Evolutionary conservation across 2,329 filamentous ascomycete genomes (phyloP).

Genomic region (Talaromyces pinophilus): DNA sequence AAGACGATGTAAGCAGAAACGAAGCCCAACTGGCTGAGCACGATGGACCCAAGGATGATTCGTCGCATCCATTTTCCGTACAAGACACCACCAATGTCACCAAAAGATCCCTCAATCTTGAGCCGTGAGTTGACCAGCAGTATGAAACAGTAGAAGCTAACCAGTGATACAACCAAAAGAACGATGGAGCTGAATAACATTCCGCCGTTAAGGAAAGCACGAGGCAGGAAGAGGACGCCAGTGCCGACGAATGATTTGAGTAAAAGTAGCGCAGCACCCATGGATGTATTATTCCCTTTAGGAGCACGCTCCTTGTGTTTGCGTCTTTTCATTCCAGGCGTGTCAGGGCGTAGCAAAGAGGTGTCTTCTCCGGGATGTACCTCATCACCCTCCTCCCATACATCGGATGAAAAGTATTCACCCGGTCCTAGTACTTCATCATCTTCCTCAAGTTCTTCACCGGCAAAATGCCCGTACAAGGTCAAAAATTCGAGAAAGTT

Average conservation of each 20-base stretch:
- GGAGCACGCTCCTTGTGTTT: conserved; percentile 73
- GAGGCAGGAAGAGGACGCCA: conserved; percentile 25
- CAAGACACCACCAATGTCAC: conserved; percentile 89
- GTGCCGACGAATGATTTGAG: conserved; percentile 93
- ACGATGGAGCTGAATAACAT: conserved; percentile 96
- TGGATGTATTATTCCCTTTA: conserved; percentile 74
- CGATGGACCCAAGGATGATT: conserved; percentile 86
- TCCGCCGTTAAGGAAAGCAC: conserved; percentile 84
- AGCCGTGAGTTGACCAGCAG: conserved; percentile 84
- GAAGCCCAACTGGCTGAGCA: conserved; percentile 93
- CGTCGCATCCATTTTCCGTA: conserved; percentile 89
- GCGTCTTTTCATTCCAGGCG: conserved; percentile 70
- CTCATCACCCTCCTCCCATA: conserved; percentile 61
- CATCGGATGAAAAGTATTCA: conserved; percentile 86
- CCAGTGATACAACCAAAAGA: conserved; percentile 75
- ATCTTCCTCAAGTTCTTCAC: conserved; percentile 94
- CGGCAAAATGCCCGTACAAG: conserved; percentile 95
- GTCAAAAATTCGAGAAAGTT: conserved; percentile 96
- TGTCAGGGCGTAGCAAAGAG: conserved; percentile 68
- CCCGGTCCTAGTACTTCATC: conserved; percentile 84
- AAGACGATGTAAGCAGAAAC: conserved; percentile 96
- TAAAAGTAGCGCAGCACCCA: conserved; percentile 78
- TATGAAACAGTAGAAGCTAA: conserved; percentile 98
- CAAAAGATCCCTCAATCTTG: conserved; percentile 89
- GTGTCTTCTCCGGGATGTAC: conserved; percentile 86